phyloP scores from a whole-genome alignment of 176 grass and related monocot species.

The Eleusine indica region DNA sequence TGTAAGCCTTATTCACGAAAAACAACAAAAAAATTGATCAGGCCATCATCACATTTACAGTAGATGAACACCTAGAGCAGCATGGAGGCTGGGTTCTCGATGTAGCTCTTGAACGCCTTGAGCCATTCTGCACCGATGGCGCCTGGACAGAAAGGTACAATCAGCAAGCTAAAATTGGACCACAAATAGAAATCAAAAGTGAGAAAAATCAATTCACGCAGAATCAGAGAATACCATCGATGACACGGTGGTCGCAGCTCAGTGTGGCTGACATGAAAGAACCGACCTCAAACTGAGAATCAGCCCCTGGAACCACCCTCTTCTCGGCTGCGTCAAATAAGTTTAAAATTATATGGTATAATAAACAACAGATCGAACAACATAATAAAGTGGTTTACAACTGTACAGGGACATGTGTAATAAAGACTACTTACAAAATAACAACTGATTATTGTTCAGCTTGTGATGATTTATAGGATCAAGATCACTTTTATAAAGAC shows the following conservation, averaged over 20 bases:
- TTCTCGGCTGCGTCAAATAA: constrained; percentile 51
- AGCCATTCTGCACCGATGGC: constrained; percentile 49
- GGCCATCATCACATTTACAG: not conserved
- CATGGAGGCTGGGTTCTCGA: constrained; percentile 68
- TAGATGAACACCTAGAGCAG: constrained; percentile 1
- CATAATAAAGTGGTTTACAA: not conserved
- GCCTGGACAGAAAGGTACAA: constrained; percentile 40
- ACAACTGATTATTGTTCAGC: not conserved
- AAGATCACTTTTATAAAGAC: too few species aligned
- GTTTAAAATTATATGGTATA: not conserved
- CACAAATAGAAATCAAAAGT: not conserved
- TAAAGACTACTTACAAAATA: not conserved
- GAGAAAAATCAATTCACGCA: not conserved
- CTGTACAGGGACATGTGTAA: too few species aligned
- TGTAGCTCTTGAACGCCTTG: constrained; percentile 78
- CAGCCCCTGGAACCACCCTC: constrained; percentile 73
- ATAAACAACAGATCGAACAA: not conserved
- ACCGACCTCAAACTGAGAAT: constrained; percentile 80
- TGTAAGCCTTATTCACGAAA: not conserved
- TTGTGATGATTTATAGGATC: not conserved
- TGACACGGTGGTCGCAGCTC: constrained; percentile 96
- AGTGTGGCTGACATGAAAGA: constrained; percentile 91
- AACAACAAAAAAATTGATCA: not conserved
- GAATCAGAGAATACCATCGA: constrained; percentile 66
- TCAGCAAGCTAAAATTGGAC: not conserved